Evolutionary conservation across 169 alveolate genomes (phyloP).

Genomic region (Cryptosporidium xiaoi): DNA sequence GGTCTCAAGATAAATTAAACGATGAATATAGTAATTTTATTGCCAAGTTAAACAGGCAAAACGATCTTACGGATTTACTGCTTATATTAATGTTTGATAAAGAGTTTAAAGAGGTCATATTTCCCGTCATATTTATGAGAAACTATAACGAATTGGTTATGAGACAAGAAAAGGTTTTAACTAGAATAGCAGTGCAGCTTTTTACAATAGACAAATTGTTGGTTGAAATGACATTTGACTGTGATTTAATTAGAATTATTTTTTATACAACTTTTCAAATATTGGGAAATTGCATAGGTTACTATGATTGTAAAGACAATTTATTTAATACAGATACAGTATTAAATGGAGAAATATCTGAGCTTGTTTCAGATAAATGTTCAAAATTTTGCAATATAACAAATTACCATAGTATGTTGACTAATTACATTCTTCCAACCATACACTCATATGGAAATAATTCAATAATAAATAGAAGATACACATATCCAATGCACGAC

Average conservation of each 20-base stretch:
- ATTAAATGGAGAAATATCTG: not conserved
- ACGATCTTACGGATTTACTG: slow-evolving; percentile 49
- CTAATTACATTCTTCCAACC: not conserved
- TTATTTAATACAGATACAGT: not conserved
- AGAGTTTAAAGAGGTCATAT: slow-evolving; percentile 34
- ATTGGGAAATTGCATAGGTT: slow-evolving; percentile 1
- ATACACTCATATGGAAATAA: slow-evolving; percentile 1
- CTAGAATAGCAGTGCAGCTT: slow-evolving; percentile 69
- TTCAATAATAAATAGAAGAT: slow-evolving; percentile 12
- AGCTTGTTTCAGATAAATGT: not conserved
- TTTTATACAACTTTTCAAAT: slow-evolving; percentile 63
- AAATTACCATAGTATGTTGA: too few species aligned
- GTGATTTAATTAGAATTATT: slow-evolving; percentile 21
- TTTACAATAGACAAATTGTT: slow-evolving; percentile 60
- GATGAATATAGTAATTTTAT: not conserved
- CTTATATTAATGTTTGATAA: slow-evolving; percentile 27
- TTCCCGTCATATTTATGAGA: slow-evolving; percentile 39
- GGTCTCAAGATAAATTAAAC: slow-evolving; percentile 32
- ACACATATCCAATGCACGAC: slow-evolving; percentile 64
- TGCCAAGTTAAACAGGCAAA: slow-evolving; percentile 20
- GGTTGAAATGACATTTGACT: slow-evolving; percentile 24
- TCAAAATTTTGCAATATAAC: too few species aligned
- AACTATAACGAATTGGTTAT: slow-evolving; percentile 39
- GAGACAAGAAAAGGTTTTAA: slow-evolving; percentile 55
- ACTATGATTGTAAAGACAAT: not conserved